These are phyloP conservation scores for Trypanosomatidae sp. DNA, from an alignment of 208 protist genomes.

Conservation along the genomic window DNA sequence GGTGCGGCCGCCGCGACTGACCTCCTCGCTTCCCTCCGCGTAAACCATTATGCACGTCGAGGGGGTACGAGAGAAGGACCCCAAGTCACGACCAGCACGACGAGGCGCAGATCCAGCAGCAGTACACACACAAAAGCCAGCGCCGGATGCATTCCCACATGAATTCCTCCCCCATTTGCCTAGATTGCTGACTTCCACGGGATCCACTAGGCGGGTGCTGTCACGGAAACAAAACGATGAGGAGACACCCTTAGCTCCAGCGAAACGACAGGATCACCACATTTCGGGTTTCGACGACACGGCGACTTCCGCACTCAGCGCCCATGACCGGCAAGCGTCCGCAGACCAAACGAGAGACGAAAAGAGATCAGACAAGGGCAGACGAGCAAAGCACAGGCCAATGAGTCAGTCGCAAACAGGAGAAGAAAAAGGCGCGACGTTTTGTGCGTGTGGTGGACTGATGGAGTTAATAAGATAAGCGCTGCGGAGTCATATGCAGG, in stretches of 20 bases:
- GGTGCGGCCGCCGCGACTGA: conserved; percentile 10
- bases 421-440: not conserved
- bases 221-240: conserved; percentile 27
- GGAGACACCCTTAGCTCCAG: conserved; percentile 20
- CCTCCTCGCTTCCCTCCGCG: not conserved
- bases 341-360: not conserved
- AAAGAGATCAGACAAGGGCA: not conserved
- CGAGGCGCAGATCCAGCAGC: conserved; percentile 24
- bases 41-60: conserved; percentile 8
- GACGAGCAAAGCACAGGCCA: not conserved
- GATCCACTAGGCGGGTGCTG: conserved; percentile 9
- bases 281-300: conserved; percentile 16
- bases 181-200: conserved; percentile 12
- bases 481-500: no score
- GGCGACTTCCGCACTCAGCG: conserved; percentile 9
- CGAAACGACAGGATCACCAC: conserved; percentile 22
- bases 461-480: no score
- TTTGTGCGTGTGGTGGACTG: no score
- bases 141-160: conserved; percentile 17
- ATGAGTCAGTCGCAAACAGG: not conserved
- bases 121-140: conserved; percentile 28
- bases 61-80: conserved; percentile 7
- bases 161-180: conserved; percentile 14
- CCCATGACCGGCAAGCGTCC: conserved; percentile 15
- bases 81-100: conserved; percentile 13